Base-by-base conservation (phyloP, 2,329 filamentous ascomycete species). In the Pyrenochaeta sp. region DNA sequence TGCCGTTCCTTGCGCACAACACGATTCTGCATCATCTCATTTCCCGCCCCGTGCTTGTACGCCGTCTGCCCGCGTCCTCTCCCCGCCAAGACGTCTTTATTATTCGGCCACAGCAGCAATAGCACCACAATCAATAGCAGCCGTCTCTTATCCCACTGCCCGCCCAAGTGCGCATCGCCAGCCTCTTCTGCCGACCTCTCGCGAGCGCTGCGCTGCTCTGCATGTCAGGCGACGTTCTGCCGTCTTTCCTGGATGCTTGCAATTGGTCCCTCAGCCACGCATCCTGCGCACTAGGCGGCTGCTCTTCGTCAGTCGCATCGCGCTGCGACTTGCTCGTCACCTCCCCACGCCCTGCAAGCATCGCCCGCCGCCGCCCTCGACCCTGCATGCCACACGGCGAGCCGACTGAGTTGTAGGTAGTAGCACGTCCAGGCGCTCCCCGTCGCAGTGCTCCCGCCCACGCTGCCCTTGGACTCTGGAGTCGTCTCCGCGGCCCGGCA, bases 331-430 rank as follows among this genome's bases (percentile, higher is more conserved):
- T 38, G 44, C 48, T 41, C 28, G 17, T 32, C 46, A 31, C 21
- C 35, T 29, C 32, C 30, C 34, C n/a, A n/a, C n/a, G n/a, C n/a
- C 34, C 51, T 48, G 48, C 59, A 36, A 59, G 59, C 58, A 52
- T 55, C 61, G 50, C 62, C 63, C 40, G 47, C 44, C 27, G 44
- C 51, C 60, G 57, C 51, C 40, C 42, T 39, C 42, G 48, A 56
- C 51, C 60, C 58, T 65, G 61, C 56, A 64, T 56, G 53, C 48
- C 49, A 52, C 47, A 45, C 58, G 51, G 57, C 57, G 55, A 39
- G 38, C 44, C 41, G 57, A 56, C n/a, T n/a, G n/a, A n/a, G n/a
- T n/a, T n/a, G n/a, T n/a, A n/a, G n/a, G n/a, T n/a, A n/a, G n/a
- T n/a, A n/a, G n/a, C n/a, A n/a, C 37, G 23, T 43, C 48, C 58